Base-by-base conservation (phyloP, 371 early-diverging fungal species). In the Rhizopus sp. region DNA sequence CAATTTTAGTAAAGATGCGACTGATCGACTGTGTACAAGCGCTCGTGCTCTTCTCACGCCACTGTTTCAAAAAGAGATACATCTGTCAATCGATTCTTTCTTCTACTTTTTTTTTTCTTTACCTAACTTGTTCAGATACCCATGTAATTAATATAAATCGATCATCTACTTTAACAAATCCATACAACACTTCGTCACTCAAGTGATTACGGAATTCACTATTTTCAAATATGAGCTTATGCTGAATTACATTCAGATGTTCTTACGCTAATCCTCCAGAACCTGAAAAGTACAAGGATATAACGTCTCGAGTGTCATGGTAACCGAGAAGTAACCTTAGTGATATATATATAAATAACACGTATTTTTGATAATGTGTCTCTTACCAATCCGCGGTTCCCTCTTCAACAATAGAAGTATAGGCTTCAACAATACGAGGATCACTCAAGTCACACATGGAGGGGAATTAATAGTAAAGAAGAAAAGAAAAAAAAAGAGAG, bases 61-160 rank as follows among this genome's bases (percentile, higher is more conserved):
- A 75, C 88, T 88, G 38, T 42, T 30, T 44, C 17, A 42, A 58
- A 34, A 16, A 37, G 46, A 53, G 7, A 52, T 10, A 42, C 57
- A 49, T 29, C 13, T 23, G 32, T 16, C 45, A 17, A 30, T 42
- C 45, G 45, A 40, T 17, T 17, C 9, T 29, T 10, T 29, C 17
- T 29, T 10, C n/a, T 40, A 15, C 8, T 41, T n/a, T 35, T 10
- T 33, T 23, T n/a, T n/a, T 33, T 46, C 45, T 41, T 54, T 81
- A 87, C 85, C 86, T 86, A 58, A 86, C 85, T 73, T 87, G 79
- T 52, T 87, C 87, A 16, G 85, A 80, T 35, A 89, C 84, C 73
- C 85, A 87, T 17, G 85, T 80, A 39, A 89, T 70, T 12, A 88
- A 71, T n/a, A 87, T 79, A 62, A 72, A 82, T 41, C 75, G 66